phyloP scores from a whole-genome alignment of 1,139 yeast species.

The Geotrichum bryndzae region DNA sequence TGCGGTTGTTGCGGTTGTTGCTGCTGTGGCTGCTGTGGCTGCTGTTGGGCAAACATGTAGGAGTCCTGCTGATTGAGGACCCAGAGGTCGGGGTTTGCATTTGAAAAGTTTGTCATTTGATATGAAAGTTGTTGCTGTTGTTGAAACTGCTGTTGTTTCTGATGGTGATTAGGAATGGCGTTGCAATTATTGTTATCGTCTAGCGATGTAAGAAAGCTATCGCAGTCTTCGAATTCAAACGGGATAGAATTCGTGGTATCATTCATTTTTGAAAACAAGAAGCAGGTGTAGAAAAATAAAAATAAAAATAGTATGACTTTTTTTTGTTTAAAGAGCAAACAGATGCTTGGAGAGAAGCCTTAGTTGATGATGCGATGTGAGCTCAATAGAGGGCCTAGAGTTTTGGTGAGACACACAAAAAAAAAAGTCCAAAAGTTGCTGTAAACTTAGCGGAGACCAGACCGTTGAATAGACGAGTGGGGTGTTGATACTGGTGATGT shows the following conservation, averaged over 20 bases:
- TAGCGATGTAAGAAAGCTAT: conserved; percentile 23
- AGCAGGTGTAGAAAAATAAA: neutral
- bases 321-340: too few relatives aligned
- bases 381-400: too few relatives aligned
- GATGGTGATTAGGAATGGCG: neutral
- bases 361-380: too few relatives aligned
- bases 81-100: conserved; percentile 10
- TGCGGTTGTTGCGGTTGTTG: conserved; percentile 4
- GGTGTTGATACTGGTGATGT: neutral
- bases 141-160: neutral
- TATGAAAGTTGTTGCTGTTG: neutral
- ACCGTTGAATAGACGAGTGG: neutral
- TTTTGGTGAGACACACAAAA: too few relatives aligned
- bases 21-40: neutral
- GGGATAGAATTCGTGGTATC: conserved; percentile 13
- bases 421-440: neutral
- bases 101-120: conserved; percentile 1
- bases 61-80: conserved; percentile 4
- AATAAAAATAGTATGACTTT: conserved; percentile 2
- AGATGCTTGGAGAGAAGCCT: too few relatives aligned
- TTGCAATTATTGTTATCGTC: conserved; percentile 16
- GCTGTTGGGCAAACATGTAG: conserved; percentile 1
- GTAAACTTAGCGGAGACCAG: neutral
- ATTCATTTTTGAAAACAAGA: conserved; percentile 5
- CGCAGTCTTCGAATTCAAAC: conserved; percentile 27